Base-by-base conservation (phyloP, 495 filamentous ascomycete species). In the Neurospora sp. region DNA sequence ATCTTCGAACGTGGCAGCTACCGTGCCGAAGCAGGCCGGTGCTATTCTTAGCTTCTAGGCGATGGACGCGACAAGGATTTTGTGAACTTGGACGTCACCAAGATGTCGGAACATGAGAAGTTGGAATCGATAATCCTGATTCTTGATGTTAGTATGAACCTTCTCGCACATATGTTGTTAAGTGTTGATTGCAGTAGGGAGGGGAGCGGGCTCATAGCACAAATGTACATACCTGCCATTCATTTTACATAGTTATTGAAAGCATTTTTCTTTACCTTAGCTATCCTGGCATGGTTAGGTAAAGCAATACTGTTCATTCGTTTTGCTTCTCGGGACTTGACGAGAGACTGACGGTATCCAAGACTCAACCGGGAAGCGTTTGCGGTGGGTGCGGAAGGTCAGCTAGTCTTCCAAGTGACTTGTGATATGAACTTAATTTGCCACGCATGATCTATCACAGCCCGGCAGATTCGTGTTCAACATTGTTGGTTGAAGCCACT, bases 41-140 rank as follows among this genome's bases (percentile, higher is more conserved):
- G 84, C 86, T 70, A 91, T 84, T n/a, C 78, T 90, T 70, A 83
- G 76, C 8, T 89, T 89, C 74, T 88, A 74, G 14, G 27, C 27
- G 5, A 66, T 18, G 14, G 14, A 66, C 27, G 5, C 54, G 54
- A 14, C 14, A 66, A 37, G 3, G 8, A 31, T 62, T 12, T 62
- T 23, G 10, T 12, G 54, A 62, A 10, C 12, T 62, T 18, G 23
- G 23, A 0, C 12, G 6, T 4, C 54, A 62, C 4, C 23, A 8
- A 31, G 11, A 5, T 6, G 54, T 31, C 1, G 54, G 11, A 62
- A 62, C 5, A 62, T 35, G 23, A 8, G 27, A 5, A 23, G 2
- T 31, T 4, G 54, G 54, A 62, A 31, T 14, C 54, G 6, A 9
- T 18, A 5, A 16, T 18, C 11, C 54, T 66, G 54, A 6, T 66